Evolutionary conservation across 257 asterid species (phyloP), one percentile per base, ranked within the genome.

Genomic region (Verbena officinalis): DNA sequence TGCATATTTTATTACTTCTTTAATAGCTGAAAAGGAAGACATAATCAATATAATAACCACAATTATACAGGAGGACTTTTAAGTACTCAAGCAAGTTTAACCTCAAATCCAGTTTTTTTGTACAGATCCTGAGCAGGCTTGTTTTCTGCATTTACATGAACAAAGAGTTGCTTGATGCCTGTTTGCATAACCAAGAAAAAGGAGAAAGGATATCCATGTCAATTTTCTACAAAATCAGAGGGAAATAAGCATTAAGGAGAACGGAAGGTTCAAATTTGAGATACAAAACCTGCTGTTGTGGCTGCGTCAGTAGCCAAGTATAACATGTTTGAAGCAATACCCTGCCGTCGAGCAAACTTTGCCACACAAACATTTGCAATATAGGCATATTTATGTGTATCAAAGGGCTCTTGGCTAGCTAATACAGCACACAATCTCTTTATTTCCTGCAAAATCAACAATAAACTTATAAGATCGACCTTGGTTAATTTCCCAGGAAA

Each of bases 341-440:
- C 92, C 79, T 65, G 98, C 43, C 95, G 95, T 58, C 98, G 91
- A 63, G 98, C 96, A 73, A 68, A 88, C 80, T 83, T 88, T 45
- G 98, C 94, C 60, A 91, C 96, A 74, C 94, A 80, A 61, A 88
- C 95, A 73, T 88, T 91, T 55, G 98, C 87, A 80, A 91, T 78
- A 67, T 91, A 91, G 59, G 95, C 96, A 76, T 91, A 88, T 67
- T 79, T 86, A 62, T 85, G 91, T 16, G 81, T 58, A 68, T 80
- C 89, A 70, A 78, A 65, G 55, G 90, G 89, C 57, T 78, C 90
- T 60, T 76, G 90, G 75, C 75, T 70, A 38, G 91, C 81, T 67
- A 84, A 73, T 68, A 86, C 84, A 67, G 88, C 70, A 51, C 87
- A 75, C 36, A 55, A 75, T 78, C 77, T 84, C 81, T 82, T 86